Percentiles rank a stretch among this genome's conserved stretches.
phyloP scores from a whole-genome alignment of 768 basidiomycete species.

The Tricholoma bakamatsutake region DNA sequence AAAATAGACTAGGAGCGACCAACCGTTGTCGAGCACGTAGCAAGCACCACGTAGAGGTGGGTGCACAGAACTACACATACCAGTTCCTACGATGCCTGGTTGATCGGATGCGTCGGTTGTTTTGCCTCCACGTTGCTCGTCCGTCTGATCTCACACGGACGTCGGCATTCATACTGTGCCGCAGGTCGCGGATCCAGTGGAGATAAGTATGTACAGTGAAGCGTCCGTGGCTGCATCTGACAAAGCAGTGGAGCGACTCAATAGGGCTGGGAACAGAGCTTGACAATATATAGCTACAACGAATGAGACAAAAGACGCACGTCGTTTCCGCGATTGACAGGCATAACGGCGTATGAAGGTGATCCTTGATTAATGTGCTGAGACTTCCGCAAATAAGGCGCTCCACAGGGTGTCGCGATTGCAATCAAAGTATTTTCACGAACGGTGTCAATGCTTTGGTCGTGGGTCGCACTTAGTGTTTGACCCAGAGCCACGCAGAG shows the following conservation, averaged over 20 bases:
- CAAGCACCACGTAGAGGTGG: too few species aligned
- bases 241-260: too few species aligned
- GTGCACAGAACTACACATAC: too few species aligned
- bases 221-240: neutral
- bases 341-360: neutral
- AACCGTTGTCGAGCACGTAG: too few species aligned
- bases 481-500: neutral
- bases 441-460: neutral
- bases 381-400: neutral
- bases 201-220: neutral
- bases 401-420: neutral
- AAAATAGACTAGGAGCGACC: conserved; percentile 15
- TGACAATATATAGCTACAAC: neutral
- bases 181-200: neutral
- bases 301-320: neutral
- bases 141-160: neutral
- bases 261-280: too few species aligned
- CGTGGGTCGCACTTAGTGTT: too few species aligned
- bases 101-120: conserved; percentile 27
- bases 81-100: conserved; percentile 32
- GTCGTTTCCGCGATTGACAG: neutral
- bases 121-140: conserved; percentile 21
- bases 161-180: neutral
- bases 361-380: neutral
- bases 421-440: neutral